Evolutionary conservation across 2,329 filamentous ascomycete genomes (phyloP).

Genomic region (Hortaea werneckii): DNA sequence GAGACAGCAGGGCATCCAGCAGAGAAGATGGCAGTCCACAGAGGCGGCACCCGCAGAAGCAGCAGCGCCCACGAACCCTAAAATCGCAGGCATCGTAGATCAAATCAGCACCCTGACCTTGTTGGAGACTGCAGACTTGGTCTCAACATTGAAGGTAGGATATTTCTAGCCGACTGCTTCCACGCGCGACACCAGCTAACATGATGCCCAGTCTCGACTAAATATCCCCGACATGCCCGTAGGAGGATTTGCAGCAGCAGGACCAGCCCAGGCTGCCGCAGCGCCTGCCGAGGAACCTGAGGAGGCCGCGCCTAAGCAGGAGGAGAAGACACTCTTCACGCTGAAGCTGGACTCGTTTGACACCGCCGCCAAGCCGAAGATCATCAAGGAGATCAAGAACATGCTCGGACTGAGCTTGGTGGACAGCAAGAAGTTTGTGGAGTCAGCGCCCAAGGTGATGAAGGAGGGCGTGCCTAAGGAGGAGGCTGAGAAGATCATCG

Average conservation of each 20-base stretch:
- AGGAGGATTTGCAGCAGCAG: conserved; percentile 74
- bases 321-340: conserved; percentile 95
- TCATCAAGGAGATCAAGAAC: conserved; percentile 99
- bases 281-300: conserved; percentile 58
- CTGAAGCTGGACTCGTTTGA: conserved; percentile 91
- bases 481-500: conserved; percentile 97
- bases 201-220: conserved; percentile 58
- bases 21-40: conserved; percentile 78
- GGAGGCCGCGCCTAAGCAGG: conserved; percentile 76
- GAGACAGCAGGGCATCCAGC: conserved; percentile 20
- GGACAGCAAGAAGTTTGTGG: conserved; percentile 99
- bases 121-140: conserved; percentile 92
- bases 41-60: conserved; percentile 40
- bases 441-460: conserved; percentile 95
- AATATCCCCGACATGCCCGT: conserved; percentile 98
- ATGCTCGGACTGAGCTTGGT: conserved; percentile 91
- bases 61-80: conserved; percentile 57
- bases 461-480: conserved; percentile 99
- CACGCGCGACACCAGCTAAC: not conserved
- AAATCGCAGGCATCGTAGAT: conserved; percentile 90
- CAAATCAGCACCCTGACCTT: conserved; percentile 98
- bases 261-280: conserved; percentile 49
- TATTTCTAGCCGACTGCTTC: not conserved
- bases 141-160: conserved; percentile 82
- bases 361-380: conserved; percentile 82